A percentile compares a stretch with the other conserved stretches of the same genome.
Conservation (phyloP, 805 yeast genomes). For the Kodamaea laetipori region DNA sequence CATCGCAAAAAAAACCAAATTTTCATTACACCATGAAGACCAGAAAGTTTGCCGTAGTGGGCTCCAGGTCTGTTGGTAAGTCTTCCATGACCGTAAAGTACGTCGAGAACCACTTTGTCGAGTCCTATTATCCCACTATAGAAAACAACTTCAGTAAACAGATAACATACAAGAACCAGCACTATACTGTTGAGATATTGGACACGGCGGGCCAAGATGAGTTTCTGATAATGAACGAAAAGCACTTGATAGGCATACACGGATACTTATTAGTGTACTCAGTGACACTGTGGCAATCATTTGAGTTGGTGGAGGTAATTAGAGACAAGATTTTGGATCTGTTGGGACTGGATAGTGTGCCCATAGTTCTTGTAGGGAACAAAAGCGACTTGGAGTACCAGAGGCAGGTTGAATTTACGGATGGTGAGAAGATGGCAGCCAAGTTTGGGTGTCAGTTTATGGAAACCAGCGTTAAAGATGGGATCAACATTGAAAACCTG, state of each 20-base stretch:
- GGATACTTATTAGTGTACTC: constrained; percentile 84
- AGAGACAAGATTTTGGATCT: constrained; percentile 82
- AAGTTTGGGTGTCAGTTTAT: constrained; percentile 48
- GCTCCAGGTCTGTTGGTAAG: constrained; percentile 86
- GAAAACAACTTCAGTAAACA: constrained; percentile 80
- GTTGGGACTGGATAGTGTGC: constrained; percentile 50
- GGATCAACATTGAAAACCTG: constrained; percentile 56
- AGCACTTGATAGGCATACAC: constrained; percentile 76
- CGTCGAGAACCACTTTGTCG: constrained; percentile 86
- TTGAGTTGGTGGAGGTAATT: constrained; percentile 72
- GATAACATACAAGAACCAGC: constrained; percentile 67
- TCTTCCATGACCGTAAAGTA: constrained; percentile 83
- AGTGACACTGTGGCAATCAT: constrained; percentile 74
- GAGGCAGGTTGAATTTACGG: constrained; percentile 56
- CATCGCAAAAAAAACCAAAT: constrained; percentile 3
- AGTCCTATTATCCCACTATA: constrained; percentile 87
- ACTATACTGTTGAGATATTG: constrained; percentile 77
- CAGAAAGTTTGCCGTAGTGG: constrained; percentile 82
- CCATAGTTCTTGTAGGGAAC: constrained; percentile 60
- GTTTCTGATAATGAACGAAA: constrained; percentile 76
- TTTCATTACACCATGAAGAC: constrained; percentile 41
- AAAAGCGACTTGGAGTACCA: constrained; percentile 64
- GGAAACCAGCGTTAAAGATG: constrained; percentile 53
- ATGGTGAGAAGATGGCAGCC: constrained; percentile 43
- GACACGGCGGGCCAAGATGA: constrained; percentile 97